Percentiles rank a stretch among this genome's conserved stretches.
phyloP scores from a whole-genome alignment of 2,329 filamentous ascomycete genomes.

The Leptographium radiaticola region DNA sequence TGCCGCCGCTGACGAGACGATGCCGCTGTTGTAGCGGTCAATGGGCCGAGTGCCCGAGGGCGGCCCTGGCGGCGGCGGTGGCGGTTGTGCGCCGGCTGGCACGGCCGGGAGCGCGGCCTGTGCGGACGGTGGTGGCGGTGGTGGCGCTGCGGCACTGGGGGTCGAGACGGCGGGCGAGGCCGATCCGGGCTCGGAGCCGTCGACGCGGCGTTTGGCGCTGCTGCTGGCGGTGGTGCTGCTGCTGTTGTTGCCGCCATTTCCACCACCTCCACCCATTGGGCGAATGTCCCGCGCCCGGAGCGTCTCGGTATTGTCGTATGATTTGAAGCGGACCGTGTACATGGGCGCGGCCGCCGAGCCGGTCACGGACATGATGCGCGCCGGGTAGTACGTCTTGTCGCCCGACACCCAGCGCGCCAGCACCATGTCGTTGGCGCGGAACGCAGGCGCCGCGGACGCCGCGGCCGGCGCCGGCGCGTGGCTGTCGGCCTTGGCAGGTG shows the following conservation, averaged over 20 bases:
- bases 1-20: conserved; percentile 42
- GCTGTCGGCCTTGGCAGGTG: conserved; percentile 9
- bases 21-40: conserved; percentile 23
- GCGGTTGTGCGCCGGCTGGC: conserved; percentile 28
- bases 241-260: background rate
- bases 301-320: conserved; percentile 75
- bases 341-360: conserved; percentile 83
- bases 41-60: conserved; percentile 5
- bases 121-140: background rate
- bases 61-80: conserved; percentile 18
- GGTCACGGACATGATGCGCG: conserved; percentile 84
- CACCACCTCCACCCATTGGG: conserved; percentile 36
- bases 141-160: background rate
- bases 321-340: conserved; percentile 91
- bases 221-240: conserved; percentile 15
- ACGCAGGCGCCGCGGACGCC: conserved; percentile 48
- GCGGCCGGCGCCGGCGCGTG: conserved; percentile 40
- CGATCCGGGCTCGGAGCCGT: background rate
- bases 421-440: conserved; percentile 80
- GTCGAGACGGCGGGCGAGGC: background rate
- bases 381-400: conserved; percentile 83
- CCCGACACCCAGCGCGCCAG: conserved; percentile 84
- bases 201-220: conserved; percentile 52
- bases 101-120: conserved; percentile 20
- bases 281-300: conserved; percentile 72